Base-by-base conservation (phyloP, 1,284 basidiomycete genomes). In the Cryptococcus jaspeensis region DNA sequence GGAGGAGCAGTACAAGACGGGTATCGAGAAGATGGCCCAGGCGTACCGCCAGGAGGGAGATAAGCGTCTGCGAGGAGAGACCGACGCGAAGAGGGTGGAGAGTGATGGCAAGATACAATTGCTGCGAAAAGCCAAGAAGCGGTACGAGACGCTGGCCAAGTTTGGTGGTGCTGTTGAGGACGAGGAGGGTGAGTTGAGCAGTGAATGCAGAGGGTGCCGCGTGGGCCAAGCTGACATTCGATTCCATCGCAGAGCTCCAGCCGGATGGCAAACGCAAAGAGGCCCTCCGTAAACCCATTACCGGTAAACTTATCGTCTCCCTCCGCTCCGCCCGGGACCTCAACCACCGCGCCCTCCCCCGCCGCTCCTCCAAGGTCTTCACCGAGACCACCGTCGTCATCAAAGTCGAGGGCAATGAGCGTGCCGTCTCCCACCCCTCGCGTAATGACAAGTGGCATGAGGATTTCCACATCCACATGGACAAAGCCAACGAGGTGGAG, bases 401-500 rank as follows among this genome's bases (percentile, higher is more conserved):
- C 79, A 97, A 97, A 73, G 90, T 99, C 18, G 96, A 99, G 81
- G 94, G 96, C 41, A 93, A 89, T 20, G 90, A 94, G 65, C 84
- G 91, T 7, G 94, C 92, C 8, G 86, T 89, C 56, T 95, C 95
- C 0, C 92, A 96, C 71, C 89, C 92, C 7, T 89, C 92, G 20
- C 87, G 93, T 61, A 95, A 88, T 47, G 96, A 99, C 78, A 86
- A 89, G 48, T 99, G 96, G 96, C 90, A 92, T 75, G 95, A 99
- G 78, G 90, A 92, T 59, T 98, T 99, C 63, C 91, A 96, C 76
- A 91, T 99, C 60, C 84, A 88, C 1, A 90, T 99, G 50, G 95
- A 98, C 80, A 98, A 97, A 77, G 94, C 94, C 37, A 98, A 95
- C 75, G 96, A 99, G 82, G 90, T 98, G 53, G 96, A 99, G 78